phyloP scores from a whole-genome alignment of 148 eudicot genomes.

The Persicaria maculosa region DNA sequence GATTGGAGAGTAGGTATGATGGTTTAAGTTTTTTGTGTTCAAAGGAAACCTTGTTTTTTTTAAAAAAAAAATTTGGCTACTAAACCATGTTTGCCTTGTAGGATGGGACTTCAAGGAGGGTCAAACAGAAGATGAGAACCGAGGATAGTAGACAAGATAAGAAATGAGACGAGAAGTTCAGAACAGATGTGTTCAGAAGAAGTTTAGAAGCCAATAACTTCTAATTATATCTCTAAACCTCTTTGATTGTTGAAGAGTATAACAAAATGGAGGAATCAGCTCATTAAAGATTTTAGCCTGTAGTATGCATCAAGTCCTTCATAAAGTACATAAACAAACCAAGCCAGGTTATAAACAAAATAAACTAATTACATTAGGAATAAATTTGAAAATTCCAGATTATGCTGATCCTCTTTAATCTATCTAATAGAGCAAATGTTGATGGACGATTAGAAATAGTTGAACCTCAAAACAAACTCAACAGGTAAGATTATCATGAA shows the following conservation, averaged over 20 bases:
- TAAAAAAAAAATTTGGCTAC: not conserved
- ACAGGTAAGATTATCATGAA: too few relatives aligned
- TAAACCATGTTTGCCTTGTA: not conserved
- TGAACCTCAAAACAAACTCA: too few relatives aligned
- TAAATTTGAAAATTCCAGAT: too few relatives aligned
- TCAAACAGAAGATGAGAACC: not conserved
- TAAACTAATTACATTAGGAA: too few relatives aligned
- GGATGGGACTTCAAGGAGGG: not conserved
- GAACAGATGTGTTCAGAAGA: not conserved
- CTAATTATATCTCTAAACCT: not conserved
- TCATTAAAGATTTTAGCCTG: not conserved
- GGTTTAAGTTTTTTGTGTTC: not conserved
- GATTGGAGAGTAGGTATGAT: not conserved
- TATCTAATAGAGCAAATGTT: too few relatives aligned
- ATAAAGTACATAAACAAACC: too few relatives aligned
- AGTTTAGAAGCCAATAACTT: not conserved
- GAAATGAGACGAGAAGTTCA: not conserved
- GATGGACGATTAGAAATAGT: too few relatives aligned
- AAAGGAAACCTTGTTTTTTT: not conserved
- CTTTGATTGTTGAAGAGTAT: not conserved
- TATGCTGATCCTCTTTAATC: too few relatives aligned
- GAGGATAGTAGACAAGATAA: not conserved
- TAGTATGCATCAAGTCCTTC: not conserved
- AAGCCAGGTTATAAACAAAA: too few relatives aligned
- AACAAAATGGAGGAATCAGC: not conserved